Percentiles rank a stretch among this genome's conserved stretches.
These are phyloP conservation scores for Petunia axillaris DNA, from an alignment of 257 asterid genomes.

Conservation along the genomic window DNA sequence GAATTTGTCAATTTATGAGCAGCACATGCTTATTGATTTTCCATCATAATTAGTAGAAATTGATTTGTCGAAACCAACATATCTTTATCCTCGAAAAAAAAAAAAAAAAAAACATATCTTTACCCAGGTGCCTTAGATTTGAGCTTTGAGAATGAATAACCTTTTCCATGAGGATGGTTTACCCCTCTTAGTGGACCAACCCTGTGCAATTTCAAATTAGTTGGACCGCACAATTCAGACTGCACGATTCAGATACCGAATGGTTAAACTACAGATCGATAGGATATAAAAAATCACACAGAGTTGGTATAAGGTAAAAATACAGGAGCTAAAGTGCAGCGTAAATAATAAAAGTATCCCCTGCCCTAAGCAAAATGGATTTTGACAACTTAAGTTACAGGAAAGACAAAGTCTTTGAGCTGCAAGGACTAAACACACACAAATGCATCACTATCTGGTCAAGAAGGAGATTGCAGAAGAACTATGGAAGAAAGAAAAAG, in stretches of 20 bases:
- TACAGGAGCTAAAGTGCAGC: not conserved
- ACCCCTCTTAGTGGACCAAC: not conserved
- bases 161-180: not conserved
- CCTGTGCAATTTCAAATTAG: not conserved
- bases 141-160: not conserved
- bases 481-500: no score
- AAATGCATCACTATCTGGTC: not conserved
- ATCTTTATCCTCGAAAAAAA: no score
- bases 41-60: not conserved
- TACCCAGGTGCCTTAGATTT: no score
- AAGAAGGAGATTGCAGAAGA: no score
- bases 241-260: not conserved
- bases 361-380: not conserved
- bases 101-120: no score
- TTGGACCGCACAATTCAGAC: rapidly evolving
- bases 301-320: not conserved
- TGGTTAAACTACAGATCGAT: not conserved
- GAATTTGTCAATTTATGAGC: not conserved
- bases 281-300: not conserved
- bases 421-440: not conserved
- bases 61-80: no score
- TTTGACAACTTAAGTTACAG: not conserved
- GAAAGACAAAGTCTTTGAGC: not conserved
- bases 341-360: not conserved
- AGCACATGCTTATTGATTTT: not conserved